Evolutionary conservation across 345 rosid genomes (phyloP).

Genomic region (Gossypium longicalyx): DNA sequence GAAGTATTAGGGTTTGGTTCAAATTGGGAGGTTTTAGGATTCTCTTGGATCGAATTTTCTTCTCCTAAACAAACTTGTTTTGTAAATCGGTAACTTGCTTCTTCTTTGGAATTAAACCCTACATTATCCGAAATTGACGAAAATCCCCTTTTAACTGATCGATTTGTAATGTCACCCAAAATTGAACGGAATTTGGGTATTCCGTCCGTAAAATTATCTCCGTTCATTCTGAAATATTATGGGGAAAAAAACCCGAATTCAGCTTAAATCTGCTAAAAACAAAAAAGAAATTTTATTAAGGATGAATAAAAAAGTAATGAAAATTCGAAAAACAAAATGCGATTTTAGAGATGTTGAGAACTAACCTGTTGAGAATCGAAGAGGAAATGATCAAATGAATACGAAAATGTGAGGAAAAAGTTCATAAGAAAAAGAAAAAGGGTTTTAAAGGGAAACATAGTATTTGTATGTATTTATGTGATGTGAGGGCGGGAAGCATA

Average conservation of each 20-base stretch:
- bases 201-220: slow-evolving; percentile 32
- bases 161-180: slow-evolving; percentile 54
- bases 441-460: not conserved
- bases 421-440: not conserved
- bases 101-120: slow-evolving; percentile 36
- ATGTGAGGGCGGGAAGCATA: slow-evolving; percentile 43
- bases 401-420: not conserved
- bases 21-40: slow-evolving; percentile 16
- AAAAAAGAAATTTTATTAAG: too few relatives aligned
- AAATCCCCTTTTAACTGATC: slow-evolving; percentile 38
- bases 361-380: not conserved
- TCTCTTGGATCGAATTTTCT: slow-evolving; percentile 40
- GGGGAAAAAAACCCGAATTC: not conserved
- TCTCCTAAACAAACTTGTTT: slow-evolving; percentile 43
- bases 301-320: not conserved
- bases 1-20: slow-evolving; percentile 21
- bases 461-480: not conserved
- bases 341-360: not conserved
- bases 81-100: slow-evolving; percentile 25
- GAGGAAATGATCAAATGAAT: not conserved
- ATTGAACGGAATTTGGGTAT: slow-evolving; percentile 26
- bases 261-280: slow-evolving; percentile 10
- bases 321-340: not conserved
- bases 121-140: slow-evolving; percentile 33
- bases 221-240: slow-evolving; percentile 39